Evolutionary conservation across 2,329 filamentous ascomycete genomes (phyloP), one percentile per base, ranked within the genome.

Genomic region (Colletotrichum nymphaeae): DNA sequence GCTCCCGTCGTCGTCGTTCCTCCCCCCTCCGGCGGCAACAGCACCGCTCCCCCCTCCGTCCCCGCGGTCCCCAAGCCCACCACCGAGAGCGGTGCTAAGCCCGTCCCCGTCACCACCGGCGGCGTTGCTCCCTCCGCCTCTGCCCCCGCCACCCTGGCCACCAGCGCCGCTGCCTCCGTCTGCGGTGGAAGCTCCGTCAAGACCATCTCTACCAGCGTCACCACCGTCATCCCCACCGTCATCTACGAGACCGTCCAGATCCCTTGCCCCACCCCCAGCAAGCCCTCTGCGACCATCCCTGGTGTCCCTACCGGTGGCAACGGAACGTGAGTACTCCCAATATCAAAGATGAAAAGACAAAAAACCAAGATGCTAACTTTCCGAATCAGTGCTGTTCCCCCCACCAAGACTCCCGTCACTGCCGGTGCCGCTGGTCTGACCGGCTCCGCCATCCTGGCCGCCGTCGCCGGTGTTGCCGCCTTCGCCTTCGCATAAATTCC

Each of bases 191-290:
- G 77, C 81, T 85, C 84, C 60, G 84, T 88, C 80, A 83, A 84
- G 79, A 86, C 87, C 79, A 86, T 88, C 83, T 88, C 87, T 80
- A 89, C 87, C 84, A 86, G 82, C 76, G 84, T 88, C 84, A 89
- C 88, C 82, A 89, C 87, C 74, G 87, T 89, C 78, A 80, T 88
- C 80, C 88, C 87, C 78, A 86, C 85, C 57, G 86, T 88, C 77
- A 86, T 88, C 85, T 87, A 86, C 79, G 79, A 86, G 74, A 81
- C 83, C 77, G 79, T 84, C 75, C 65, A 78, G 52, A 77, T 85
- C 58, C 82, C 86, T 67, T 87, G 86, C 83, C 76, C 83, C 49
- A 85, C 83, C 74, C 74, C 75, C 60, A 75, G 75, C 57, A 67
- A 75, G 67, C 76, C 79, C 60, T 76, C 78, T 42, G 75, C 76